Evolutionary conservation across 2,329 filamentous ascomycete genomes (phyloP), one percentile per base, ranked within the genome.

Genomic region (Penicillium sp.): DNA sequence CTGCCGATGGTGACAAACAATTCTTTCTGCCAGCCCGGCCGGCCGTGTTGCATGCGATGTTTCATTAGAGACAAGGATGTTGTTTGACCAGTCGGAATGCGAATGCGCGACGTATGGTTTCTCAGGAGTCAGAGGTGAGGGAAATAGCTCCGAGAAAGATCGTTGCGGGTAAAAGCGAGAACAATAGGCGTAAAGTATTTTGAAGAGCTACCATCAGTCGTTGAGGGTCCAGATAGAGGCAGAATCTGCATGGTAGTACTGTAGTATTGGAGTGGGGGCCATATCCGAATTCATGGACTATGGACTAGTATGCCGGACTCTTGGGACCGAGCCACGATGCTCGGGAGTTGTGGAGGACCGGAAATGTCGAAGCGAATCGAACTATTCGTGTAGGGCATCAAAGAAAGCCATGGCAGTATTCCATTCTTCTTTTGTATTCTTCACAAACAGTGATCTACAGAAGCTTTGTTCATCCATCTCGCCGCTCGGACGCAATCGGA

Each of bases 401-500:
- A 28, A 5, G 31, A 31, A 31, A 31, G 31, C 25, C 25, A 8
- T 8, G 31, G 8, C 31, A 31, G 31, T 8, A 31, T 10, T 31
- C 7, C 2, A 31, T 10, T 31, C 7, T 31, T 31, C 31, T 31
- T 2, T 10, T 31, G 31, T 31, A 31, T 0, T 8, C 31, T 6
- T 8, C 7, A 31, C 31, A 31, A 31, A 31, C 28, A 8, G 31
- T 31, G 31, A 31, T 31, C 31, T 8, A 31, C 31, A 31, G 1
- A 10, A 31, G 31, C 5, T n/a, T n/a, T n/a, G n/a, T n/a, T n/a
- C n/a, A n/a, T n/a, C 63, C 63, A 65, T 60, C 60, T 37, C 20
- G 20, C 20, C 20, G 20, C 20, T 50, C 58, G 63, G 63, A 53
- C 49, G 55, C 43, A 43, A 61, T 55, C 63, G 63, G 64, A 66